Evolutionary conservation across 495 filamentous ascomycete species (phyloP), one percentile per base, ranked within the genome.

Genomic region (Neurospora sp.): DNA sequence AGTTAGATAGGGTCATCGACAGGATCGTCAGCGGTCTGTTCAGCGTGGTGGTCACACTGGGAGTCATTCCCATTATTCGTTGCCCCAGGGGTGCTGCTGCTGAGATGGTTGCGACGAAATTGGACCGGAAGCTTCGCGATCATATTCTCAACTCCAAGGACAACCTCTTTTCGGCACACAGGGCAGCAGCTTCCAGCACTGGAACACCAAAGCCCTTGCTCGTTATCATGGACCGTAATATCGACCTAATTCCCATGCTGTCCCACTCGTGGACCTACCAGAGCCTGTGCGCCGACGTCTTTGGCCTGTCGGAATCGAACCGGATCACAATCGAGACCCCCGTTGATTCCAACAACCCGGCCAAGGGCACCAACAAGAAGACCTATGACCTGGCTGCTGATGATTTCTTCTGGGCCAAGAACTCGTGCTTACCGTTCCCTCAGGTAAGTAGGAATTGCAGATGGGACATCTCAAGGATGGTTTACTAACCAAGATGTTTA

Each of bases 221-320:
- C 71, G 87, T 98, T 73, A 90, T 98, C 70, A 90, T 97, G 62
- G 96, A 98, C 82, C 92, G 96, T 73, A 98, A 96, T 75, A 90
- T 99, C 31, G 96, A 99, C 82, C 81, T 98, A 42, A 93, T 97
- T 73, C 94, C 96, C n/a, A 98, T 98, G 96, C 87, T 98, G 2
- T 97, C 94, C 31, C 96, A 99, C 82, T 97, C 94, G 2, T 99
- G 96, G 96, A 98, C 94, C 5, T 99, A 99, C 78, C 96, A 98
- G 79, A 97, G 94, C 2, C 87, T 99, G 20, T 94, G 98, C 39
- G 92, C 97, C 75, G 96, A 99, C 82, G 92, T 99, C 9, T 89
- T 98, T 72, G 78, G 76, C 46, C 74, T 79, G 77, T 78, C 76
- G 5, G 75, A 79, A 75, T 87, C 98, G 69, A 99, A 98, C 76